Conservation (phyloP, 805 yeast genomes). For the Ogataea ramenticola region DNA sequence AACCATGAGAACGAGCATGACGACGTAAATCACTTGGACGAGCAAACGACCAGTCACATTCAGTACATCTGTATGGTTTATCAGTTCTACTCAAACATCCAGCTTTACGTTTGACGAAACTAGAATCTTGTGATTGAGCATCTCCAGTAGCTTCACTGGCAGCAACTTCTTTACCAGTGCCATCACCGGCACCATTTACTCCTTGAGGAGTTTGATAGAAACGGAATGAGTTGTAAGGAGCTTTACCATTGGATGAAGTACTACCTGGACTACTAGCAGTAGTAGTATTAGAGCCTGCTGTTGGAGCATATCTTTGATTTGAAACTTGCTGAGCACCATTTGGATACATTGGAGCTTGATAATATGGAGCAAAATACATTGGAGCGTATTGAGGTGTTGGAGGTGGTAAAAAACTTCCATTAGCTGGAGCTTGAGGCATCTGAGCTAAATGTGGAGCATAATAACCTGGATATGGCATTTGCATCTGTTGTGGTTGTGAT, state of each 20-base stretch:
- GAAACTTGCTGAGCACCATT: neutral
- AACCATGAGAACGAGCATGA: slow-evolving; percentile 57
- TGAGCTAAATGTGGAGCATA: neutral
- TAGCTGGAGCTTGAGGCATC: slow-evolving; percentile 2
- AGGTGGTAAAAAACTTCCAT: slow-evolving; percentile 17
- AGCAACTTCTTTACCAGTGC: neutral
- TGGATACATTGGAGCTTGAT: slow-evolving; percentile 5
- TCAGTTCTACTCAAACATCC: slow-evolving; percentile 1
- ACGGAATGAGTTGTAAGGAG: neutral
- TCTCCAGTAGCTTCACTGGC: neutral
- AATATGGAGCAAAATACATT: slow-evolving; percentile 17
- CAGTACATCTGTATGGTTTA: slow-evolving; percentile 33
- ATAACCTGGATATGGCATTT: slow-evolving; percentile 2
- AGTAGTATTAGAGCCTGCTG: neutral
- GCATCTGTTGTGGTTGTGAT: neutral
- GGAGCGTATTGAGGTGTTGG: slow-evolving; percentile 19
- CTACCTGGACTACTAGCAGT: slow-evolving; percentile 1
- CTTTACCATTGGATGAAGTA: neutral
- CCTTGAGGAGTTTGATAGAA: neutral
- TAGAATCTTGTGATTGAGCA: neutral
- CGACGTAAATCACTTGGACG: slow-evolving; percentile 64
- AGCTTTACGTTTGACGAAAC: slow-evolving; percentile 1
- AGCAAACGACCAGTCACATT: slow-evolving; percentile 64
- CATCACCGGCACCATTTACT: neutral
- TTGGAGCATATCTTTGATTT: neutral